Evolutionary conservation across 148 eudicot species (phyloP), one percentile per base, ranked within the genome.

Genomic region (Gaultheria prostrata): DNA sequence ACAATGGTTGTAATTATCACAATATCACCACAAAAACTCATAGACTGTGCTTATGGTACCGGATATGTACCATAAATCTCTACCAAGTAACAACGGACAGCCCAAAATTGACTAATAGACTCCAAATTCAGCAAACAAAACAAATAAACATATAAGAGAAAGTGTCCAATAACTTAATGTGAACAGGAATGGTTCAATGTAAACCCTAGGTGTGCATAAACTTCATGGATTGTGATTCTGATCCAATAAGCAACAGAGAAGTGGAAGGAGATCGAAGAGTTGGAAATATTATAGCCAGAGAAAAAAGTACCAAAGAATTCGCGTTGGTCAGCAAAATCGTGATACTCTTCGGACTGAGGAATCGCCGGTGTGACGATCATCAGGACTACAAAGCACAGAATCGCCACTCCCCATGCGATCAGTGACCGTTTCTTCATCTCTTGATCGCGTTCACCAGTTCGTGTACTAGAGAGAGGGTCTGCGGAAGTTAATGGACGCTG

Each of bases 311-410:
- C 95, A 4, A 95, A 82, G 80, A 90, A 93, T 77, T 88, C 26
- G 76, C 97, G 98, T 28, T 95, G 86, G 82, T 95, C 98, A 67
- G 98, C 96, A 77, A 95, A 95, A 83, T 95, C 78, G 82, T 95
- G 98, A 81, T 95, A 95, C 14, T 90, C 91, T 84, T 95, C 89
- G 73, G 93, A 91, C 78, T 95, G 98, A 63, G 96, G 96, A 56
- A 95, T 94, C n/a, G 90, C 78, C 10, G 98, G 98, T 50, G 98
- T 95, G 26, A 95, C 87, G 73, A 94, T 77, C 98, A 95, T 95
- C 33, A 95, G 85, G 26, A 94, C 93, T 4, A 92, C 53, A 84
- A 95, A 95, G 76, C 91, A 89, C 5, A 92, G 13, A 43, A 93
- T 83, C 51, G 94, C 90, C 6, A 94, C 89, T 39, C 77, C 83